These are phyloP conservation scores for Candida tetrigidarum DNA, from an alignment of 1,139 yeast species.

Conservation along the genomic window DNA sequence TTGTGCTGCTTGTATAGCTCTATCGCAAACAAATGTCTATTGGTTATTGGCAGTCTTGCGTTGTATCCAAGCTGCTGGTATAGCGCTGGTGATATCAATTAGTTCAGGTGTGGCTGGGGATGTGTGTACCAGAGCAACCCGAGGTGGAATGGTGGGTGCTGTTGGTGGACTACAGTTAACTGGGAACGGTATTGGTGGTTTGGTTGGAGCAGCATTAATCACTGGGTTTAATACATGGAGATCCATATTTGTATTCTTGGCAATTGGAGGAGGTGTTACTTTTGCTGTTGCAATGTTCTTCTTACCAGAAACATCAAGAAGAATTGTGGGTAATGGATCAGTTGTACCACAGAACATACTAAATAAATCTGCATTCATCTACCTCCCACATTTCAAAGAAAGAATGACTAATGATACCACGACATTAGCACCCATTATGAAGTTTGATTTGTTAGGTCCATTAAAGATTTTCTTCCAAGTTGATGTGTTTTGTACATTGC, in stretches of 20 bases:
- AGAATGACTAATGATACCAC: constrained; percentile 30
- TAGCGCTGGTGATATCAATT: constrained; percentile 46
- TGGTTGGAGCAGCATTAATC: constrained; percentile 42
- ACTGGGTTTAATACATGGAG: constrained; percentile 37
- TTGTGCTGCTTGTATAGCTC: constrained; percentile 38
- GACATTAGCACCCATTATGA: constrained; percentile 26
- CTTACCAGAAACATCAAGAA: constrained; percentile 42
- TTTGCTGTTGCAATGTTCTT: constrained; percentile 25
- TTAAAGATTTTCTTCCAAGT: constrained; percentile 30
- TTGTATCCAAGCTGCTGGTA: constrained; percentile 45
- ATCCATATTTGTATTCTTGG: constrained; percentile 40
- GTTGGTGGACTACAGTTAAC: constrained; percentile 39
- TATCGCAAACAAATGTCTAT: constrained; percentile 37
- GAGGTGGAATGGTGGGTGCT: constrained; percentile 46
- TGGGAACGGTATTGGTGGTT: constrained; percentile 46
- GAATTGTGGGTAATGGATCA: constrained; percentile 45
- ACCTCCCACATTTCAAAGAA: constrained; percentile 26
- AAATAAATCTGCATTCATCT: constrained; percentile 28
- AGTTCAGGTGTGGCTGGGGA: constrained; percentile 47
- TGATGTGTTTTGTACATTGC: constrained; percentile 27
- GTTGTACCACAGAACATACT: constrained; percentile 26
- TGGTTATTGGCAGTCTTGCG: constrained; percentile 42
- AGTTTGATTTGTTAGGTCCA: constrained; percentile 32
- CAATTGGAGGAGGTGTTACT: constrained; percentile 41
- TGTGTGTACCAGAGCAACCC: constrained; percentile 36